phyloP scores from a whole-genome alignment of 352 stramenopile species.

The Peronospora destructor region DNA sequence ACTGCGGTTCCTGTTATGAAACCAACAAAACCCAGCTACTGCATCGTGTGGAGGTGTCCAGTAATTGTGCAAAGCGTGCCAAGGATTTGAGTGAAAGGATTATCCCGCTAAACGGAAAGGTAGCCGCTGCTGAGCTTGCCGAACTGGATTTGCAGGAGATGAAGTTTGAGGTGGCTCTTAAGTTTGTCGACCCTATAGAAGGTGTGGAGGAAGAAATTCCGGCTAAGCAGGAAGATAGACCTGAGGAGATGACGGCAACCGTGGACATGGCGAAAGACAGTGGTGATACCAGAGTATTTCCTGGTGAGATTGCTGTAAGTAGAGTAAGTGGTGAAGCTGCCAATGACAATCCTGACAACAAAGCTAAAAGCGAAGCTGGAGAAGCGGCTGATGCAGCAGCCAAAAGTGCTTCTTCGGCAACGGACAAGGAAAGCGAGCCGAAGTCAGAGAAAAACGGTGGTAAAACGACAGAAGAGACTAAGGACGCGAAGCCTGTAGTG shows the following conservation, averaged over 20 bases:
- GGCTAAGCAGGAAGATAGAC: slow-evolving; percentile 8
- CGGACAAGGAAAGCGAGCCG: slow-evolving; percentile 21
- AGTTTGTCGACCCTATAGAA: slow-evolving; percentile 43
- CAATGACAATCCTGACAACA: slow-evolving; percentile 13
- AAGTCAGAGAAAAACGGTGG: slow-evolving; percentile 2
- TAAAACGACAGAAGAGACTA: slow-evolving; percentile 28
- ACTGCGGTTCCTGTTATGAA: slow-evolving; percentile 63
- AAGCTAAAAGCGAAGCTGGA: slow-evolving; percentile 19
- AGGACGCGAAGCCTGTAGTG: slow-evolving; percentile 16
- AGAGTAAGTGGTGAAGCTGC: background rate
- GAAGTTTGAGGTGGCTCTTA: slow-evolving; percentile 57
- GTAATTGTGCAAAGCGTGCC: slow-evolving; percentile 56
- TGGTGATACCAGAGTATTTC: slow-evolving; percentile 15
- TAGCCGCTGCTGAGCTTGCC: slow-evolving; percentile 44
- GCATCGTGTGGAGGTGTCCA: slow-evolving; percentile 65
- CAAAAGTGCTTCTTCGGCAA: slow-evolving; percentile 16
- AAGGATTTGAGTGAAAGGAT: slow-evolving; percentile 60
- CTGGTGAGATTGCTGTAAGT: slow-evolving; percentile 3
- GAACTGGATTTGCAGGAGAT: slow-evolving; percentile 79
- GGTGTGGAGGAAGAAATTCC: slow-evolving; percentile 20
- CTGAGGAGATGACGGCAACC: slow-evolving; percentile 11
- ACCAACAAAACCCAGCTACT: slow-evolving; percentile 67
- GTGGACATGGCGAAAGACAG: slow-evolving; percentile 16
- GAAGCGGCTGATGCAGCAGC: slow-evolving; percentile 1
- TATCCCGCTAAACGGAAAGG: slow-evolving; percentile 54